Evolutionary conservation across 169 alveolate genomes (phyloP), one percentile per base, ranked within the genome.

Genomic region (Cryptosporidium ubiquitum): DNA sequence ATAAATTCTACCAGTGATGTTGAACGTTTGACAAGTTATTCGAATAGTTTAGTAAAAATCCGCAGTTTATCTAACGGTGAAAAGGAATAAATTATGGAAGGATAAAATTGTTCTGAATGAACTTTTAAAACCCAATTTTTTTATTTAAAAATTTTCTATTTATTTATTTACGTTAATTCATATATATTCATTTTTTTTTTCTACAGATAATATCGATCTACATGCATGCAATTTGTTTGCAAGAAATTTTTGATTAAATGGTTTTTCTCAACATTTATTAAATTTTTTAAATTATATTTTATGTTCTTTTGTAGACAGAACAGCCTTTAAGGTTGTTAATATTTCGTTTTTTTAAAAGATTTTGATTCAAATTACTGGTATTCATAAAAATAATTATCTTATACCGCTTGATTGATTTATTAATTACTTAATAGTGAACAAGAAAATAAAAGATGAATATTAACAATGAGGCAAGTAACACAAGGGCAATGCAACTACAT

Each of bases 401-500:
- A 42, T 7, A 55, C 66, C 66, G 66, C 66, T 55, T 3, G 18
- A 20, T n/a, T 20, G 2, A 20, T 7, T 55, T 55, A 55, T 47
- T 47, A 2, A 14, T 64, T 64, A 64, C 33, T n/a, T 33, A 26
- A 20, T n/a, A 61, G 12, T 64, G 39, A 64, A 58, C 16, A 12
- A 47, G n/a, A 47, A n/a, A 47, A 47, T 47, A 47, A 79, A 64
- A 26, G 14, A 79, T 79, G 89, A 79, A 79, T 61, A 79, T 79
- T 60, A 64, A 79, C 47, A 79, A 64, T 79, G 89, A 79, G 49
- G 89, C 75, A 61, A 79, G 73, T 40, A 79, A 79, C 40, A 79
- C 89, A 4, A 79, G 89, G 52, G 73, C 73, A 44, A 79, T 79
- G 89, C 89, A 79, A 61, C 69, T 79, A 26, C 89, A 79, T 26